Conservation (phyloP, 441 rosid genomes). For the Gossypium laxum region DNA sequence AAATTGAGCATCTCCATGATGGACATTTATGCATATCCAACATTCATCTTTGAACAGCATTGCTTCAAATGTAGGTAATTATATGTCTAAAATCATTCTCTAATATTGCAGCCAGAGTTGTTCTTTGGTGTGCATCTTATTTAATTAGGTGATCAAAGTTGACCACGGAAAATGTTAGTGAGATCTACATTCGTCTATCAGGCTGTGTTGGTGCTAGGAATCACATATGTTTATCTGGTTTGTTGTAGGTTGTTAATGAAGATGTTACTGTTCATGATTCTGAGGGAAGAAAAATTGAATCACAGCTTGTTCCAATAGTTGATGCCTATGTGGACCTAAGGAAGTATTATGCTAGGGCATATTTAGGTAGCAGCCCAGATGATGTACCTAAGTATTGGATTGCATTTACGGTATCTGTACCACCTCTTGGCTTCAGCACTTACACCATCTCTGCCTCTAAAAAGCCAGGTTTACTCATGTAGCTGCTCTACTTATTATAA, state of each 20-base stretch:
- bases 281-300: conserved; percentile 69
- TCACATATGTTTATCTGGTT: conserved; percentile 12
- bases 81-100: background rate
- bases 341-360: conserved; percentile 65
- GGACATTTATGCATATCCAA: background rate
- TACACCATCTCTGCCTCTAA: conserved; percentile 59
- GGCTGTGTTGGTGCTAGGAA: conserved; percentile 6
- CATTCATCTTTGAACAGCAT: background rate
- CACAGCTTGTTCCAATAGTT: conserved; percentile 67
- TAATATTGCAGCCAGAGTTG: background rate
- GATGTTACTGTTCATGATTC: conserved; percentile 61
- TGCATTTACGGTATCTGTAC: conserved; percentile 67
- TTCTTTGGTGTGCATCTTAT: background rate
- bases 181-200: background rate
- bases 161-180: background rate
- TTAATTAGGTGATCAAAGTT: background rate
- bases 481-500: conserved; percentile 11
- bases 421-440: conserved; percentile 90
- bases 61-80: background rate
- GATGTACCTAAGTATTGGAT: conserved; percentile 75
- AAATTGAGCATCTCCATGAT: background rate
- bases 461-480: conserved; percentile 42
- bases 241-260: conserved; percentile 55
- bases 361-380: conserved; percentile 56
- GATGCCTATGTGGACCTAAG: conserved; percentile 50